Percentiles rank a stretch among this genome's conserved stretches.
Evolutionary conservation across 1,284 basidiomycete genomes (phyloP).

Genomic region (Paramarasmius palmivorus): DNA sequence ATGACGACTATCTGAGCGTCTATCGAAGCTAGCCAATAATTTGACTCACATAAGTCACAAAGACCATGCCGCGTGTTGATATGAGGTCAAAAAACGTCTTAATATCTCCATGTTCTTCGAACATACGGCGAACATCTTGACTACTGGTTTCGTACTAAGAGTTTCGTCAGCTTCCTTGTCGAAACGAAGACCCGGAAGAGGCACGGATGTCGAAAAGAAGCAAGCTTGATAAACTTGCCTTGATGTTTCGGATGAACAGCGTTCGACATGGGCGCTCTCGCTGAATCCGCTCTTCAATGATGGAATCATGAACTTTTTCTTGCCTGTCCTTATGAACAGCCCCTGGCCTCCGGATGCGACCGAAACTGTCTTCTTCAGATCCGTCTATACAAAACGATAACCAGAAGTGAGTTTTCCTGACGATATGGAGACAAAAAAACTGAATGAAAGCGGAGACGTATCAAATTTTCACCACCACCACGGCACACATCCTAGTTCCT

Average conservation of each 20-base stretch:
- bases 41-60: conserved; percentile 90
- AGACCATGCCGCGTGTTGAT: conserved; percentile 92
- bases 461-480: conserved; percentile 20
- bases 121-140: conserved; percentile 79
- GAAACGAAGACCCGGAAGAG: conserved; percentile 6
- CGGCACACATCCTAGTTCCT: background rate
- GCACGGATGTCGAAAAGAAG: conserved; percentile 4
- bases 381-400: conserved; percentile 59
- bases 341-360: conserved; percentile 49
- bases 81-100: conserved; percentile 97
- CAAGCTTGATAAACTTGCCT: conserved; percentile 60
- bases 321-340: conserved; percentile 66
- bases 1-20: conserved; percentile 10
- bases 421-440: conserved; percentile 29
- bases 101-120: conserved; percentile 92
- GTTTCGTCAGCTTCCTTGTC: conserved; percentile 7
- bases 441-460: conserved; percentile 40
- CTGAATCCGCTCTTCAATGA: conserved; percentile 88
- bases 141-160: conserved; percentile 87
- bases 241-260: conserved; percentile 95
- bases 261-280: conserved; percentile 93
- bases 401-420: conserved; percentile 47
- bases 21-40: background rate
- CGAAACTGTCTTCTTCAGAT: conserved; percentile 53
- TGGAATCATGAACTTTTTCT: conserved; percentile 81